Base-by-base conservation (phyloP, 495 filamentous ascomycete species). In the Rusavskia elegans region DNA sequence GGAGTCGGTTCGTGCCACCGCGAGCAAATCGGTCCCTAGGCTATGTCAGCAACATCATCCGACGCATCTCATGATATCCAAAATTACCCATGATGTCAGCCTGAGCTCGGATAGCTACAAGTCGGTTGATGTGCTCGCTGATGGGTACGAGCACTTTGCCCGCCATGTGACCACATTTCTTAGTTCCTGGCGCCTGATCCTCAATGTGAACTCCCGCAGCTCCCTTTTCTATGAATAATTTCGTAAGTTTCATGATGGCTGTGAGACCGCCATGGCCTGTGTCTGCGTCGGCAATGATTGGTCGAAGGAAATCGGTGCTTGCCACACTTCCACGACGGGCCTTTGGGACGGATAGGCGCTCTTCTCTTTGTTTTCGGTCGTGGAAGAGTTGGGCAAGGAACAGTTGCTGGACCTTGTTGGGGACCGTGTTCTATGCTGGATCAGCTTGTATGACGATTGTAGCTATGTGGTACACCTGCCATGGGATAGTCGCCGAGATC, bases 111-210 rank as follows among this genome's bases (percentile, higher is more conserved):
- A 98, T 96, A 58, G 92, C 89, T 35, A 98, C 88, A 19, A 98
- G 76, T 25, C 92, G 85, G 73, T 97, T 98, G 76, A 97, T 95
- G 72, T 98, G 92, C 71, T 98, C 92, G 70, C 79, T 84, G 66
- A 97, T 94, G 37, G 92, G 92, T 48, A 98, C 92, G 45, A 98
- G 76, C 30, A 98, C 92, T 73, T 98, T 98, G 59, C 92, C 92
- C 56, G 92, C 92, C 92, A 98, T 98, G 70, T 98, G 92, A 52
- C 92, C 92, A 63, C 92, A 98, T 74, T 98, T 98, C 80, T 98
- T 98, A 37, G 92, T 98, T 39, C 92, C 92, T 1, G 92, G 90
- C 10, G 92, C 92, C 69, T 98, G 92, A 64, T 98, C 92, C 69
- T 98, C 92, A 57, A 98, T 96, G 67, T 98, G 92, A 61, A 98